Evolutionary conservation across 75 land plant species (phyloP).

Genomic region (Picea sitchensis): DNA sequence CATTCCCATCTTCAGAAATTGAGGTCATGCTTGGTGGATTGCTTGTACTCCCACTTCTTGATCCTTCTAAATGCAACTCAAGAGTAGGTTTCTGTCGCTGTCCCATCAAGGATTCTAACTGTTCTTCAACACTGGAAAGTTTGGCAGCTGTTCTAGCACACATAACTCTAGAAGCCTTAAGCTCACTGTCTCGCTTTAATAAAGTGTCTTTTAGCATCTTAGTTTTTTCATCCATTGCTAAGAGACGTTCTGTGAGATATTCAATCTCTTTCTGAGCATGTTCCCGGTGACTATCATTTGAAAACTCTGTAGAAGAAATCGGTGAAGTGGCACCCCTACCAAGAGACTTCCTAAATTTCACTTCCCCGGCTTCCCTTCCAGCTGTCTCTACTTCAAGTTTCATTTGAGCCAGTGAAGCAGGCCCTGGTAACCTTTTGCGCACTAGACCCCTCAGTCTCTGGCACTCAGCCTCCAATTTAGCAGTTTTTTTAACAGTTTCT

Average conservation of each 20-base stretch:
- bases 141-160: slow-evolving; percentile 78
- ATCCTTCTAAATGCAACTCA: slow-evolving; percentile 27
- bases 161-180: slow-evolving; percentile 41
- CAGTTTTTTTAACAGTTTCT: slow-evolving; percentile 73
- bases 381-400: slow-evolving; percentile 42
- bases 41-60: slow-evolving; percentile 19
- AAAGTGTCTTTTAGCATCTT: slow-evolving; percentile 50
- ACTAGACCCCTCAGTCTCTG: slow-evolving; percentile 46
- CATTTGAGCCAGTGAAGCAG: slow-evolving; percentile 43
- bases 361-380: slow-evolving; percentile 20
- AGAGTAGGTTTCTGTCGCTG: slow-evolving; percentile 12
- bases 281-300: slow-evolving; percentile 31
- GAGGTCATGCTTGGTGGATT: slow-evolving; percentile 21
- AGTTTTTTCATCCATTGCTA: slow-evolving; percentile 47
- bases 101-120: slow-evolving; percentile 20
- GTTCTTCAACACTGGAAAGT: slow-evolving; percentile 58
- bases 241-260: slow-evolving; percentile 36
- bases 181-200: slow-evolving; percentile 45
- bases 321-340: slow-evolving; percentile 32
- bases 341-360: slow-evolving; percentile 22
- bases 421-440: slow-evolving; percentile 36
- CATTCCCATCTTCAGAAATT: slow-evolving; percentile 19
- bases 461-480: slow-evolving; percentile 86
- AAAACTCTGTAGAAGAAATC: slow-evolving; percentile 31
- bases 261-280: slow-evolving; percentile 39